Evolutionary conservation across 2,329 filamentous ascomycete genomes (phyloP).

Genomic region (Nigrospora osmanthi): DNA sequence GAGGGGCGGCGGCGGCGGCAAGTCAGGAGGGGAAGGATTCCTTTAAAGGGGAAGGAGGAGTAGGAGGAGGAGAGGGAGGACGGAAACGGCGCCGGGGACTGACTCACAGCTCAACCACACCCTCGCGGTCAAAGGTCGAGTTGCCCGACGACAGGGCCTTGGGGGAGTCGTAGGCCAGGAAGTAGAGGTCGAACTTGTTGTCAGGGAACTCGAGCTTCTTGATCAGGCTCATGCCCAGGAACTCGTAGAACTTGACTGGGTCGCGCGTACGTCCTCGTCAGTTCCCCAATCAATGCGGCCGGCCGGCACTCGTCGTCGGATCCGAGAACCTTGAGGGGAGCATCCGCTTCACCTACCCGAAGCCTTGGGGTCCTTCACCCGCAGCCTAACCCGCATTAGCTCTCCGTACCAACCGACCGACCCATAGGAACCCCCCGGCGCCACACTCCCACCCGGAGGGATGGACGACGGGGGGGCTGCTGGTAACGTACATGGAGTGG

Average conservation of each 20-base stretch:
- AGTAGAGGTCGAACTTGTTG: conserved; percentile 91
- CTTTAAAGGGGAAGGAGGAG: neutral
- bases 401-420: no score
- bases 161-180: conserved; percentile 79
- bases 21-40: no score
- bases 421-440: no score
- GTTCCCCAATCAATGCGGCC: no score
- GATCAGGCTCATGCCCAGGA: conserved; percentile 79
- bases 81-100: no score
- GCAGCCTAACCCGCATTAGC: conserved; percentile 51
- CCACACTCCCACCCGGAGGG: no score
- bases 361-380: conserved; percentile 87
- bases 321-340: neutral
- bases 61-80: no score
- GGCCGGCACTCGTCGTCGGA: neutral
- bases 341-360: conserved; percentile 43
- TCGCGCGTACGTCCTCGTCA: neutral
- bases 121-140: conserved; percentile 73
- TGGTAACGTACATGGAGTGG: conserved; percentile 66
- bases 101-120: conserved; percentile 69
- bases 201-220: conserved; percentile 77
- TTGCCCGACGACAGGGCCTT: conserved; percentile 66
- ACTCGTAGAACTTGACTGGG: conserved; percentile 84
- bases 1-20: neutral
- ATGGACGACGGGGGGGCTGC: neutral